Evolutionary conservation across 1,284 basidiomycete genomes (phyloP), one percentile per base, ranked within the genome.

Genomic region (Rhodotorula sp.): DNA sequence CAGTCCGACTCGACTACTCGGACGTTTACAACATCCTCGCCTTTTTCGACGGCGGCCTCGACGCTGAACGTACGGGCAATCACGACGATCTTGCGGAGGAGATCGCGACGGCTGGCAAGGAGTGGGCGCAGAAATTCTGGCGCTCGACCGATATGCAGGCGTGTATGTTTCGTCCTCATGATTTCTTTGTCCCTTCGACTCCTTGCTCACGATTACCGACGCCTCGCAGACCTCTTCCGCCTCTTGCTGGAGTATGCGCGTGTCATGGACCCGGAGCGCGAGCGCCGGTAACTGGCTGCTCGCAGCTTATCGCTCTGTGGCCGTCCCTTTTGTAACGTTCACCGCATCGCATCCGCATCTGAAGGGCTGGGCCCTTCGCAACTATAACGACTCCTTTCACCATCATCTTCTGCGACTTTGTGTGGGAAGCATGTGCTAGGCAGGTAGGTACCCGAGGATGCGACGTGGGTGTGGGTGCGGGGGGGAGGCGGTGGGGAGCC

Each of bases 111-210:
- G 79, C 82, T 16, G 84, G 81, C 0, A 77, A 79, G 58, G 73
- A 81, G 57, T 86, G 85, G 77, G 81, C 81, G 0, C 73, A 77
- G 48, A 78, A 82, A 56, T 79, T 83, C 74, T 85, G 84, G 84
- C 74, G 85, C 60, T 82, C 81, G 81, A 82, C 84, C 71, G 84
- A 85, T 74, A 83, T 85, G 83, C 83, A 84, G 77, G 83, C 82
- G 56, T 85, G 34, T 52, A n/a, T 7, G 61, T 49, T 23, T 44
- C 57, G 7, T 2, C 4, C n/a, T 56, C 34, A 1, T 19, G 8
- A 4, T 49, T 13, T 34, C 25, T 4, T 19, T 25, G 23, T 27
- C 23, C 34, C 5, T 34, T 10, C 14, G n/a, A 59, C 14, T 17
- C n/a, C 13, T 16, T 7, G 19, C 44, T 59, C n/a, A 59, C 16